Conservation (phyloP, 2,329 filamentous ascomycete genomes). For the Penicillium freii region DNA sequence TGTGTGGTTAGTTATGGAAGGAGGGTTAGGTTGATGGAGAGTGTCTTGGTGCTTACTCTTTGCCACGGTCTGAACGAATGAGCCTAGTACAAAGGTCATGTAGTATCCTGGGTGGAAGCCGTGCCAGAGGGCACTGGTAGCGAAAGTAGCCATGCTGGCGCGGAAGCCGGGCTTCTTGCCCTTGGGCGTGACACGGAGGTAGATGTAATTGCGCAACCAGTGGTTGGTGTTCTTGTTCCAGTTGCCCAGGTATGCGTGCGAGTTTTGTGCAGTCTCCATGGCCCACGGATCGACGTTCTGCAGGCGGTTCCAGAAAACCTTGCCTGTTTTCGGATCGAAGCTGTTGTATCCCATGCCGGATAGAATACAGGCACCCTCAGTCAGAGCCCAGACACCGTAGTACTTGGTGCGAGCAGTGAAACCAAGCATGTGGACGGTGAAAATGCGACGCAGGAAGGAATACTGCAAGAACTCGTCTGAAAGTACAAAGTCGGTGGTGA, state of each 20-base stretch:
- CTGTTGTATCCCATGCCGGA: conserved; percentile 93
- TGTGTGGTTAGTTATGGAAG: conserved; percentile 15
- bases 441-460: conserved; percentile 69
- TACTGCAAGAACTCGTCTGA: conserved; percentile 65
- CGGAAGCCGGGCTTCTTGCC: conserved; percentile 96
- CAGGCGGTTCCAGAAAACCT: conserved; percentile 83
- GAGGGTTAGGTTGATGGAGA: not conserved
- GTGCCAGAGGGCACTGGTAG: conserved; percentile 95
- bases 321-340: conserved; percentile 77
- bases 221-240: conserved; percentile 99
- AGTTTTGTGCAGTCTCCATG: conserved; percentile 89
- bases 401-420: conserved; percentile 85
- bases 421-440: conserved; percentile 78
- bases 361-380: conserved; percentile 91
- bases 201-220: conserved; percentile 95
- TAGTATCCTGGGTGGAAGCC: conserved; percentile 98
- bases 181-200: conserved; percentile 88
- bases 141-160: conserved; percentile 89
- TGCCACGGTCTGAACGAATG: conserved; percentile 86
- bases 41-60: conserved; percentile 67
- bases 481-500: conserved; percentile 63
- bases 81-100: conserved; percentile 81
- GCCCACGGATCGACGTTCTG: conserved; percentile 84
- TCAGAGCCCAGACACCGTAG: conserved; percentile 92
- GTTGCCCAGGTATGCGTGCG: conserved; percentile 81